Percentiles rank a stretch among this genome's conserved stretches.
phyloP scores from a whole-genome alignment of 257 asterid genomes.

The Solanum ossicruentum region DNA sequence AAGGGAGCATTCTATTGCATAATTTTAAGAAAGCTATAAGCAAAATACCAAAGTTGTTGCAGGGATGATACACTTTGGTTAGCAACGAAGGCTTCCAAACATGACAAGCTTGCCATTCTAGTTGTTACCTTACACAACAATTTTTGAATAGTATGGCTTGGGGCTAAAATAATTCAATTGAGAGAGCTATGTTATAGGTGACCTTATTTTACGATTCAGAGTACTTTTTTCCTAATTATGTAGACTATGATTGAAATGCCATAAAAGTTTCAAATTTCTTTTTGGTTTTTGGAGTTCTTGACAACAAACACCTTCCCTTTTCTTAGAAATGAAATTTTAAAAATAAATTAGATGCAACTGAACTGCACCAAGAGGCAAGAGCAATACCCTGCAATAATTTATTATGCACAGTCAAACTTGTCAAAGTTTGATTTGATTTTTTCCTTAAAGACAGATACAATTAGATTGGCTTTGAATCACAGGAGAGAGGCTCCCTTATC shows the following conservation, averaged over 20 bases:
- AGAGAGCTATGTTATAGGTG: not conserved
- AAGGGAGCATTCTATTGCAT: not conserved
- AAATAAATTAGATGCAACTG: not conserved
- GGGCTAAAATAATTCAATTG: not conserved
- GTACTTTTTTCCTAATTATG: not conserved
- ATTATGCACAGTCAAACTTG: not conserved
- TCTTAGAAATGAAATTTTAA: not conserved
- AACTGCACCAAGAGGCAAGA: not conserved
- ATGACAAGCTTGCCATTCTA: not conserved
- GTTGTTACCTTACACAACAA: not conserved
- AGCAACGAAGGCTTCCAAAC: not conserved
- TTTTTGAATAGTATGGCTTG: not conserved
- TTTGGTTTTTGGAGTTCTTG: not conserved
- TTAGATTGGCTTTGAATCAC: not conserved
- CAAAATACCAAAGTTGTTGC: not conserved
- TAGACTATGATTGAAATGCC: not conserved
- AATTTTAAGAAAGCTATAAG: not conserved
- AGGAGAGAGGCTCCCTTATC: not conserved
- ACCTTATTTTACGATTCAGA: not conserved
- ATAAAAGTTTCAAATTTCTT: not conserved
- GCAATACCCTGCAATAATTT: not conserved
- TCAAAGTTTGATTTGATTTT: not conserved
- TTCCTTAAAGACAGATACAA: not conserved
- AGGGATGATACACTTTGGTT: not conserved
- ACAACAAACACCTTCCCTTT: not conserved